Evolutionary conservation across 2,329 filamentous ascomycete species (phyloP), one percentile per base, ranked within the genome.

Genomic region (Penicillium sp.): DNA sequence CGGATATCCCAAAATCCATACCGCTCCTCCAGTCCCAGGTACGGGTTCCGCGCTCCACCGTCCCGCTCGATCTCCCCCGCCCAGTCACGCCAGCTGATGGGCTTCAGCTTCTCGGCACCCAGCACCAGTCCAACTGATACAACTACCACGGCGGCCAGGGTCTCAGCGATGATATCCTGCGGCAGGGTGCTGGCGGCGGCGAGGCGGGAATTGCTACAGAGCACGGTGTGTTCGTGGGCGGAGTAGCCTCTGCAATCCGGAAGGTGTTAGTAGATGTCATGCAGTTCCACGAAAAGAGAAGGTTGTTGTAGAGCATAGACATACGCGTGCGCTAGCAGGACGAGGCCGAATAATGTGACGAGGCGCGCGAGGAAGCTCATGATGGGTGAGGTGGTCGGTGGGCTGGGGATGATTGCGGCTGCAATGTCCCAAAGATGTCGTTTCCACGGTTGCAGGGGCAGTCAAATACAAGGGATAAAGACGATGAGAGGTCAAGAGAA

Each of bases 1-100:
- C 88, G 82, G 48, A 97, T 87, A 69, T 98, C 87, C 70, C 88
- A 78, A 58, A 97, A 98, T 1, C 87, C 84, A 32, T 83, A 80
- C 52, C 93, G 74, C 44, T 86, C 83, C 68, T 97, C 91, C 45
- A 96, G 66, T 31, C 79, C 75, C 34, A 73, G 75, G 64, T 90
- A 97, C 4, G 90, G 88, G 60, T 94, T 95, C 11, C 85, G 84
- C 9, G 78, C 69, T 48, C 76, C 84, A 46, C 69, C 74, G 26
- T 83, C 80, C 62, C 79, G 83, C 58, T 87, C 81, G 23, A 84
- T 80, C 57, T 85, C 77, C 18, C 83, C 82, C 65, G 53, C 85
- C 85, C 68, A 93, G 77, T 47, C 85, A 75, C 74, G 94, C 87
- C 62, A 97, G 77, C 73, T 90, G 54, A 97, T 91, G 2, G 93